These are phyloP conservation scores for Poterioochromonas sp. DNA, from an alignment of 352 stramenopile species.

Conservation along the genomic window DNA sequence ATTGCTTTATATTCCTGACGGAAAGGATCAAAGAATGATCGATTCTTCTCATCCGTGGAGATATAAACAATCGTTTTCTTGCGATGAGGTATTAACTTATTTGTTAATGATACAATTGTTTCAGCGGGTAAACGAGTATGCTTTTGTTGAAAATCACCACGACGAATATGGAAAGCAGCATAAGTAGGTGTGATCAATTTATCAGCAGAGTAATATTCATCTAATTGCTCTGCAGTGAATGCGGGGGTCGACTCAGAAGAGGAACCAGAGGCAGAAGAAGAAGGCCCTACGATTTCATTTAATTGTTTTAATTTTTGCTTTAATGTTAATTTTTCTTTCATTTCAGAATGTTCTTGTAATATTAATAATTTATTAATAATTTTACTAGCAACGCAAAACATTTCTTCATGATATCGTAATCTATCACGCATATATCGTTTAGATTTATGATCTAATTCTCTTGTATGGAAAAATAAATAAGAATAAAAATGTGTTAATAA, in stretches of 20 bases:
- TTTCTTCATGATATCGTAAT: slow-evolving; percentile 9
- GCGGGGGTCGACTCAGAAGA: not conserved
- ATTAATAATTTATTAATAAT: slow-evolving; percentile 16
- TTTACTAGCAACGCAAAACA: slow-evolving; percentile 3
- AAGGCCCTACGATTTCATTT: too few relatives aligned
- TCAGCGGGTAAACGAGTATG: not conserved
- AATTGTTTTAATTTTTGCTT: too few relatives aligned
- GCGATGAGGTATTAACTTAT: not conserved
- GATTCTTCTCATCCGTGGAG: slow-evolving; percentile 9
- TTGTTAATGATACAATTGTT: not conserved
- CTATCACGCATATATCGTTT: slow-evolving; percentile 35
- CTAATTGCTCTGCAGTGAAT: not conserved
- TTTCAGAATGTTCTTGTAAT: not conserved
- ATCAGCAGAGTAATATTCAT: too few relatives aligned
- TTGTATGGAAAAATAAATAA: slow-evolving; percentile 57
- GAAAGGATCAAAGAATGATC: not conserved
- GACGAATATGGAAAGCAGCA: slow-evolving; percentile 3
- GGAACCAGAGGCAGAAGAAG: too few relatives aligned
- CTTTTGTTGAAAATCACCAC: slow-evolving; percentile 17
- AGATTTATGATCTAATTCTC: slow-evolving; percentile 47
- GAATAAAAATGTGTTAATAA: slow-evolving; percentile 63
- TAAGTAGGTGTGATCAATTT: not conserved
- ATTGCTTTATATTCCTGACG: not conserved
- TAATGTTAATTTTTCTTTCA: too few relatives aligned
- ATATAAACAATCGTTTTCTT: not conserved